Percentiles rank a stretch among this genome's conserved stretches.
Conservation (phyloP, 495 filamentous ascomycete species). For the Penicillium samsonianum region DNA sequence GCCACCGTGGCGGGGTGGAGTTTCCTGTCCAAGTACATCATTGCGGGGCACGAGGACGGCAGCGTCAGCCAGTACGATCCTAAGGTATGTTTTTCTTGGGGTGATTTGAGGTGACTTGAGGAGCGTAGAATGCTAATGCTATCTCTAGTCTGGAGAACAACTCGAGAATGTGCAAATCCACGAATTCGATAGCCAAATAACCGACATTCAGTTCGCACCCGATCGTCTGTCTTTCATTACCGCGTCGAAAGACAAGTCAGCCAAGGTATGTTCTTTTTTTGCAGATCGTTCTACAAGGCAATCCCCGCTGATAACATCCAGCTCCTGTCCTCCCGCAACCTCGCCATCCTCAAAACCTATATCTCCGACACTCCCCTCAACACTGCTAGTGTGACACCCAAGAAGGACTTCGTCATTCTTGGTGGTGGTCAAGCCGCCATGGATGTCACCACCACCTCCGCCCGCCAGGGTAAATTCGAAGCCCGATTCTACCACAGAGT, state of each 20-base stretch:
- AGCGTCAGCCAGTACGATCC: constrained; percentile 91
- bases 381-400: constrained; percentile 86
- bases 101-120: neutral
- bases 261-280: constrained; percentile 63
- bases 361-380: constrained; percentile 93
- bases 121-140: constrained; percentile 14
- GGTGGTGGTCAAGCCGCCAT: constrained; percentile 98
- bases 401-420: constrained; percentile 96
- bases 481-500: constrained; percentile 97
- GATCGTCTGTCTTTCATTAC: constrained; percentile 98
- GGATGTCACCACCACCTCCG: constrained; percentile 96
- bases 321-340: constrained; percentile 78
- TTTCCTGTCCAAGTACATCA: constrained; percentile 88
- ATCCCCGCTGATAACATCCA: constrained; percentile 32
- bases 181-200: constrained; percentile 80
- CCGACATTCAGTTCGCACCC: constrained; percentile 89
- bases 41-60: constrained; percentile 96
- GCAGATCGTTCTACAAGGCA: neutral
- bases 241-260: constrained; percentile 94
- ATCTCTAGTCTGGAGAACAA: constrained; percentile 72
- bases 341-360: constrained; percentile 92
- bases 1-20: constrained; percentile 97
- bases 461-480: constrained; percentile 97
- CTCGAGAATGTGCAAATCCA: constrained; percentile 77
- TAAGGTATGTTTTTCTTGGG: constrained; percentile 65